phyloP scores from a whole-genome alignment of 163 green algal genomes.

The Coccomyxa subellipsoidea region DNA sequence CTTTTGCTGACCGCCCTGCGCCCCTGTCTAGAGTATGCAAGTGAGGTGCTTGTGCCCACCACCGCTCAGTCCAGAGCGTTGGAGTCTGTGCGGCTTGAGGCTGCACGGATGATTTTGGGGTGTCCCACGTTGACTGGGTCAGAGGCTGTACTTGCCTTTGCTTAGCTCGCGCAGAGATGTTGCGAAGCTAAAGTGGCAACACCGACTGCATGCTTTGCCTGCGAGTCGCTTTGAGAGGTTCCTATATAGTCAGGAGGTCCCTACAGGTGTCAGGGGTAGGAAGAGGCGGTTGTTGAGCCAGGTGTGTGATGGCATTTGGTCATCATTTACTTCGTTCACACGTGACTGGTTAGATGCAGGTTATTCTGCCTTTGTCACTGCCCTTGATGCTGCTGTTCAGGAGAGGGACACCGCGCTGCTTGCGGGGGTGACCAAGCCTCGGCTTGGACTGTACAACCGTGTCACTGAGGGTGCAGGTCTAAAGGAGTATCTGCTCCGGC shows the following conservation, averaged over 20 bases:
- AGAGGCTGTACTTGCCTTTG: not conserved
- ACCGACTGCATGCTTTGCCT: not conserved
- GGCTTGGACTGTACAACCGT: not conserved
- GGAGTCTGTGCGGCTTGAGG: not conserved
- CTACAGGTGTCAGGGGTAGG: not conserved
- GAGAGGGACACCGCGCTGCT: not conserved
- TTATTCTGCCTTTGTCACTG: not conserved
- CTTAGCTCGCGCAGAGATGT: not conserved
- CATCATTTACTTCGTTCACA: not conserved
- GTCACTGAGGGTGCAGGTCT: not conserved
- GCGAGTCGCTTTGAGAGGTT: not conserved
- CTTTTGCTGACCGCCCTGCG: not conserved
- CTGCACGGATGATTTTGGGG: not conserved
- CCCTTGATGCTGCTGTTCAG: not conserved
- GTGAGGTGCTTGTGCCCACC: not conserved
- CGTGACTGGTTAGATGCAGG: not conserved
- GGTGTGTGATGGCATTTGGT: not conserved
- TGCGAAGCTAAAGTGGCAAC: not conserved
- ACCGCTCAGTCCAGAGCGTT: not conserved
- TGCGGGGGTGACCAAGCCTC: not conserved
- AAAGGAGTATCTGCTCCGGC: not conserved
- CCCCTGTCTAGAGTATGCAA: not conserved
- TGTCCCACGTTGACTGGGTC: not conserved
- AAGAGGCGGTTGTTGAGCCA: not conserved
- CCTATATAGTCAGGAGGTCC: not conserved